Evolutionary conservation across 2,329 filamentous ascomycete genomes (phyloP).

Genomic region (Sclerotinia nivalis): DNA sequence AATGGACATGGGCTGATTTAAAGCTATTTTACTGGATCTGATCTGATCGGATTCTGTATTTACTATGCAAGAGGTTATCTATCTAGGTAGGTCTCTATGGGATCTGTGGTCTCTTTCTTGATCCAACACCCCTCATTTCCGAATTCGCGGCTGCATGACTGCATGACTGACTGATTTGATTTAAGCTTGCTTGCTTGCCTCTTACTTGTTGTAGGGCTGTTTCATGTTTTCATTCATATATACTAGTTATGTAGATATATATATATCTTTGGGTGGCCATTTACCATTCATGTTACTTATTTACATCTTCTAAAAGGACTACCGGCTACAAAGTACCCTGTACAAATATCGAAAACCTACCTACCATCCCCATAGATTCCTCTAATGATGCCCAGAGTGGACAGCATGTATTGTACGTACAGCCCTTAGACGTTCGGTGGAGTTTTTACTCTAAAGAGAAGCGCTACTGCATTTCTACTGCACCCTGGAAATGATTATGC

Average conservation of each 20-base stretch:
- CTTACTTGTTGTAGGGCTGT: not conserved
- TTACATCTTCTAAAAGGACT: not conserved
- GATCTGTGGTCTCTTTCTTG: no score
- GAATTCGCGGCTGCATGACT: conserved; percentile 8
- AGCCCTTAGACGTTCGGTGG: conserved; percentile 8
- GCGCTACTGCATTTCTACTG: not conserved
- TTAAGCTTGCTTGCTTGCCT: not conserved
- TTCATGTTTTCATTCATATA: no score
- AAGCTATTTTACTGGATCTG: conserved; percentile 22
- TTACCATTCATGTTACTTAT: not conserved
- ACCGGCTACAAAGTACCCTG: no score
- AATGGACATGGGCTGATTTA: conserved; percentile 36
- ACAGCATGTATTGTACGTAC: conserved; percentile 8
- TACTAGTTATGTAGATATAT: no score
- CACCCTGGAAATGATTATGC: not conserved
- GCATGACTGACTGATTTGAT: not conserved
- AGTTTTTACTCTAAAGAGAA: not conserved
- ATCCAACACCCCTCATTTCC: not conserved
- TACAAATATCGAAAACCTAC: not conserved
- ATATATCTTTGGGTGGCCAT: not conserved
- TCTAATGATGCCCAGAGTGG: no score
- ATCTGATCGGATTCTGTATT: not conserved
- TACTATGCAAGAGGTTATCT: not conserved
- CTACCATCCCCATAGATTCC: not conserved
- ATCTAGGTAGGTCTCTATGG: not conserved